Conservation (phyloP, 2,329 filamentous ascomycete species). For the Botryotinia globosa region DNA sequence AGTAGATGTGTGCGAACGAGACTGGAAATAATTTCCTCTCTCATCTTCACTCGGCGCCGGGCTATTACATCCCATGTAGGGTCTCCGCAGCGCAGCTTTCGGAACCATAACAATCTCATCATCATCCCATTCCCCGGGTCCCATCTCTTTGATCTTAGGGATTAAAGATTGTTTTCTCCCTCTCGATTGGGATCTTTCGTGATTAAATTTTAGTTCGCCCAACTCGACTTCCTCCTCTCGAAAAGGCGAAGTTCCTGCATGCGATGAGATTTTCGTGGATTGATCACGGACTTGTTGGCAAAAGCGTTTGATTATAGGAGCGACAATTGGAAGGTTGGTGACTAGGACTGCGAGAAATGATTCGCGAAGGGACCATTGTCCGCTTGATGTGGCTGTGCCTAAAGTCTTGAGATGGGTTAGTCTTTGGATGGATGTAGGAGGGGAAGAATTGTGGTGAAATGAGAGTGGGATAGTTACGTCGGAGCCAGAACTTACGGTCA, state of each 20-base stretch:
- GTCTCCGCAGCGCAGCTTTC: background rate
- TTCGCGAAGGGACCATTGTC: conserved; percentile 10
- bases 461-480: background rate
- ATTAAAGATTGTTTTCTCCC: background rate
- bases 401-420: background rate
- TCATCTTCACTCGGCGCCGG: background rate
- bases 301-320: background rate
- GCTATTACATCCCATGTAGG: background rate
- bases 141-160: background rate
- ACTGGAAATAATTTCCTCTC: background rate
- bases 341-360: conserved; percentile 11
- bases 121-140: background rate
- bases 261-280: background rate
- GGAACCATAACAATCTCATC: conserved; percentile 17
- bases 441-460: background rate
- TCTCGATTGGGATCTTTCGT: background rate
- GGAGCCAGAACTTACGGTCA: background rate
- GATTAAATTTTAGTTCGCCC: background rate
- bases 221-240: background rate
- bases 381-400: background rate
- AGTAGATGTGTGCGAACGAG: background rate
- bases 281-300: background rate
- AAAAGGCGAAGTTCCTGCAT: background rate
- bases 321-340: conserved; percentile 11
- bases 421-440: background rate